These are phyloP conservation scores for Heteromeles arbutifolia DNA, from an alignment of 306 rosid species.

Conservation along the genomic window DNA sequence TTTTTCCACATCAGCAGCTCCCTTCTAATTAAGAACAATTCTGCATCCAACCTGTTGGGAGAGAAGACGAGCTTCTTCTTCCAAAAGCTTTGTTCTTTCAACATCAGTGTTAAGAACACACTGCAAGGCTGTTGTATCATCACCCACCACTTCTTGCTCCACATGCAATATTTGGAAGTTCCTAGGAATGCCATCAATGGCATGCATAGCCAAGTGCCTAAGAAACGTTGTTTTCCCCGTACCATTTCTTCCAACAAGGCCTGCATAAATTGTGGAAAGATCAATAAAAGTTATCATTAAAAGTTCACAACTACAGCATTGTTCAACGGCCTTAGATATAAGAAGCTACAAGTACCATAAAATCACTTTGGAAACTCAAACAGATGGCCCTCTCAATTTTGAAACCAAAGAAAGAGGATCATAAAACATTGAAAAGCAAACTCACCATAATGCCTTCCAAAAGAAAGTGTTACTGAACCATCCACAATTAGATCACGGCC, in stretches of 20 bases:
- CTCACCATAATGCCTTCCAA: slow-evolving; percentile 92
- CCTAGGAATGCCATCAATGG: slow-evolving; percentile 87
- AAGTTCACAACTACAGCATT: background rate
- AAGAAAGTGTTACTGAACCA: slow-evolving; percentile 78
- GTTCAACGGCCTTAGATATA: background rate
- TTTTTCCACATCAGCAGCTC: background rate
- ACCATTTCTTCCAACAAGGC: slow-evolving; percentile 95
- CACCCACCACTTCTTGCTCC: slow-evolving; percentile 94
- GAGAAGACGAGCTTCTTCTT: slow-evolving; percentile 65
- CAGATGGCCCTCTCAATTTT: background rate
- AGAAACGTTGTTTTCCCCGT: slow-evolving; percentile 97
- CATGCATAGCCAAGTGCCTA: slow-evolving; percentile 97
- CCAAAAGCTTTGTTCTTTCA: slow-evolving; percentile 75
- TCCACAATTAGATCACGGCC: slow-evolving; percentile 97
- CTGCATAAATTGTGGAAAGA: slow-evolving; percentile 25
- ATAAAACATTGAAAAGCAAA: slow-evolving; percentile 8
- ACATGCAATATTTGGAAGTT: slow-evolving; percentile 96
- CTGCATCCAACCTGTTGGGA: slow-evolving; percentile 57
- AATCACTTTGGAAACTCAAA: background rate
- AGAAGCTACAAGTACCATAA: background rate
- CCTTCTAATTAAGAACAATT: background rate
- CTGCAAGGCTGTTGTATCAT: slow-evolving; percentile 77
- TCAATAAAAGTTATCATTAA: background rate
- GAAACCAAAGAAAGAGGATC: background rate
- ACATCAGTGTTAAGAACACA: slow-evolving; percentile 90